phyloP scores from a whole-genome alignment of 495 filamentous ascomycete species.

The Neurospora hispaniola region DNA sequence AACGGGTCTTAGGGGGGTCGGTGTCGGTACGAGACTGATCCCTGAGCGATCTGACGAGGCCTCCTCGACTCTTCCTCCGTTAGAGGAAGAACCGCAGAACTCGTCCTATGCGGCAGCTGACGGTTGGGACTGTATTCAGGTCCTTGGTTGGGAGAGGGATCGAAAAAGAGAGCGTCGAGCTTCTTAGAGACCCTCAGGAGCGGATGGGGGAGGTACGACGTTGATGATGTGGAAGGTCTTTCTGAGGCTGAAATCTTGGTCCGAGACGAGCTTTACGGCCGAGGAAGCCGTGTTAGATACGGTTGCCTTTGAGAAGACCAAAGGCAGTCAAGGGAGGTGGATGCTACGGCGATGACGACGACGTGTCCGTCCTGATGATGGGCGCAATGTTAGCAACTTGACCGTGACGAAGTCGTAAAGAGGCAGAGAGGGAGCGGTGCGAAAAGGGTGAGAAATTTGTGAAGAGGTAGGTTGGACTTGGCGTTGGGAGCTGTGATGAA shows the following conservation, averaged over 20 bases:
- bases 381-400: background rate
- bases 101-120: constrained; percentile 99
- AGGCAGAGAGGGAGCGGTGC: background rate
- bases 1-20: constrained; percentile 71
- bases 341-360: background rate
- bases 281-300: constrained; percentile 56
- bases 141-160: constrained; percentile 45
- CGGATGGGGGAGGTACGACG: constrained; percentile 35
- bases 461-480: background rate
- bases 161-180: constrained; percentile 37
- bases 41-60: constrained; percentile 73
- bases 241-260: constrained; percentile 67
- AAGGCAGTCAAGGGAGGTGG: constrained; percentile 39
- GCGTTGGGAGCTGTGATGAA: background rate
- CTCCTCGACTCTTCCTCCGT: constrained; percentile 86
- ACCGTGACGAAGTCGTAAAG: background rate
- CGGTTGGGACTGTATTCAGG: constrained; percentile 44
- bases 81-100: constrained; percentile 95
- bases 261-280: constrained; percentile 53
- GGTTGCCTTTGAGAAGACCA: constrained; percentile 59
- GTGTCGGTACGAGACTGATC: constrained; percentile 67
- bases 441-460: background rate
- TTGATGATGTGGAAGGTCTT: constrained; percentile 58
- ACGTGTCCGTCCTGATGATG: background rate
- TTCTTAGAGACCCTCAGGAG: constrained; percentile 41